Evolutionary conservation across 2,329 filamentous ascomycete species (phyloP).

Genomic region (Fusarium udum): DNA sequence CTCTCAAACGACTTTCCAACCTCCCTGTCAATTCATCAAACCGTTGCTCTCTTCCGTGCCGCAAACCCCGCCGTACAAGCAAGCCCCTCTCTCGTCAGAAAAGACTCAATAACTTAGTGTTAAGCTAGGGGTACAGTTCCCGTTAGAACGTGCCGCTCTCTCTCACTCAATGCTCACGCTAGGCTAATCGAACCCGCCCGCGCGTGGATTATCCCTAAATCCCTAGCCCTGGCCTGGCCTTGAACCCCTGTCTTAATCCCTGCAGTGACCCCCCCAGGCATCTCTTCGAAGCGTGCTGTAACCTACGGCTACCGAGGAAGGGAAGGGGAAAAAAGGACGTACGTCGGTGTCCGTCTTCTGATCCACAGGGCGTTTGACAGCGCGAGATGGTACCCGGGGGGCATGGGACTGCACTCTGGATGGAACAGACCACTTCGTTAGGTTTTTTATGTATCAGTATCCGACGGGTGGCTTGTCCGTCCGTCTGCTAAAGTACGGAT

Average conservation of each 20-base stretch:
- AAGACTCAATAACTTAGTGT: not conserved
- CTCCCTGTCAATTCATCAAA: not conserved
- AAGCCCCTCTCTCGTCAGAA: not conserved
- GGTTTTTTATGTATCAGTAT: conserved; percentile 8
- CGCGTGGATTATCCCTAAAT: conserved; percentile 25
- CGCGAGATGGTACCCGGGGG: conserved; percentile 13
- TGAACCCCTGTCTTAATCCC: conserved; percentile 26
- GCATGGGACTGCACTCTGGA: not conserved
- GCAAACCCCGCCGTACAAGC: conserved; percentile 3
- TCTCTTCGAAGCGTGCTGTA: not conserved
- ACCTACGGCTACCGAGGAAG: conserved; percentile 12
- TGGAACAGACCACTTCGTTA: not conserved
- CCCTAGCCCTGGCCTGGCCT: conserved; percentile 6
- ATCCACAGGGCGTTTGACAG: conserved; percentile 34
- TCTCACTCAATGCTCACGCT: conserved; percentile 14
- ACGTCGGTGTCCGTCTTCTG: conserved; percentile 30
- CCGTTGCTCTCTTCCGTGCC: not conserved
- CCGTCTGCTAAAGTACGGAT: not conserved
- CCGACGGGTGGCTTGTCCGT: conserved; percentile 29
- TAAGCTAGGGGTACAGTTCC: conserved; percentile 14
- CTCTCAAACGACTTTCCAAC: not conserved
- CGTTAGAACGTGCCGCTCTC: conserved; percentile 4
- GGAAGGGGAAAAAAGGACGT: not conserved
- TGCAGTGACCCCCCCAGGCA: conserved; percentile 25
- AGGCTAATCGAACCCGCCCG: conserved; percentile 28